Percentiles rank a stretch among this genome's conserved stretches.
Conservation (phyloP, 768 basidiomycete species). For the Leccinum incarnatum region DNA sequence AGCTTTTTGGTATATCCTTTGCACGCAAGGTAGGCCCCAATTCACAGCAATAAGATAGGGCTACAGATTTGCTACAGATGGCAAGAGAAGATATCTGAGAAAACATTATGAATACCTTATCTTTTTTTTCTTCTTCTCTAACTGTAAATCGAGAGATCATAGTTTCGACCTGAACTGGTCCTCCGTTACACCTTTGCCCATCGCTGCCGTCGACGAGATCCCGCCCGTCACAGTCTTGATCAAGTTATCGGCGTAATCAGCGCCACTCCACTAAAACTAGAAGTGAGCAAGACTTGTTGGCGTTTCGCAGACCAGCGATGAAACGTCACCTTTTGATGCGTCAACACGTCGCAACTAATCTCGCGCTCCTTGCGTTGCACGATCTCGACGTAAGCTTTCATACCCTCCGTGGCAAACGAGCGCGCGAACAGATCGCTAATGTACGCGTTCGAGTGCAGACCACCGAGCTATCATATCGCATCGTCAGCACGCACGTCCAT, state of each 20-base stretch:
- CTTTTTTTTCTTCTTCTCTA: not conserved
- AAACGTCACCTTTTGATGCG: conserved; percentile 83
- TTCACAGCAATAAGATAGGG: not conserved
- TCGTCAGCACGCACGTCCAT: not conserved
- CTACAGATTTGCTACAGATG: not conserved
- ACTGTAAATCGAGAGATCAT: conserved; percentile 21
- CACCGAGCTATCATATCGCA: conserved; percentile 65
- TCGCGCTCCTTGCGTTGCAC: conserved; percentile 92
- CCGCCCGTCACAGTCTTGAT: conserved; percentile 98
- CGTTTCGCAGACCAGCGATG: not conserved
- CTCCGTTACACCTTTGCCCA: conserved; percentile 96
- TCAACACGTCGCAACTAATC: conserved; percentile 92
- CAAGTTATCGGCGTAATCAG: conserved; percentile 86
- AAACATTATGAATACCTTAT: not conserved
- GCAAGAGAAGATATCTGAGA: conserved; percentile 2
- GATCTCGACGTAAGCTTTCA: conserved; percentile 98
- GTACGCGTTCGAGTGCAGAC: conserved; percentile 95
- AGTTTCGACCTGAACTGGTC: conserved; percentile 66
- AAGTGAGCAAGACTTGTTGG: conserved; percentile 13
- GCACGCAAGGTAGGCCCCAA: not conserved
- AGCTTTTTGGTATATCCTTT: no score
- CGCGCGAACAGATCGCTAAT: conserved; percentile 92
- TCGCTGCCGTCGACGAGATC: conserved; percentile 96
- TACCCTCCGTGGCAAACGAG: conserved; percentile 88
- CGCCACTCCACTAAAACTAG: conserved; percentile 82